Base-by-base conservation (phyloP, 306 rosid species). In the Vachellia collinsii region DNA sequence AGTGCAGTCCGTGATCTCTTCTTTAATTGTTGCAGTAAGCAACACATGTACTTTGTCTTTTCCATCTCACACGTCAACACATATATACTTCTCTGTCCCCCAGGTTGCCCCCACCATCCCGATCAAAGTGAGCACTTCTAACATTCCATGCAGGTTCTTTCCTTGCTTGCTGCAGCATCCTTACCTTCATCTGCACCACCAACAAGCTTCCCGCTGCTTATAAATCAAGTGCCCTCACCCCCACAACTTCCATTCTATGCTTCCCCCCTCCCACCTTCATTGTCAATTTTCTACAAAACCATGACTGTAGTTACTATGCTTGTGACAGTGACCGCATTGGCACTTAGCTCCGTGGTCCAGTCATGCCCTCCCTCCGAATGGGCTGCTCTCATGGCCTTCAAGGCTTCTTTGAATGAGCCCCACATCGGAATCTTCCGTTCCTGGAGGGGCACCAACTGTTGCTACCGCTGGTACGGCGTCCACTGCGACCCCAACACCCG, bases 361-460 rank as follows among this genome's bases (percentile, higher is more conserved):
- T 88, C 80, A 2, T 94, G 97, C 62, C 91, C 87, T 23, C 79
- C 94, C 0, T 84, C 94, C 0, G 97, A 94, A 76, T 80, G 92
- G 85, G 90, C 92, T 5, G 87, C 98, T 1, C 88, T 94, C 0
- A 78, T 91, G 78, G 80, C 89, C 14, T 80, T 94, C 83, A 94
- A 86, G 66, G 90, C 92, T 19, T 77, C 90, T 3, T 91, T 94
- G 29, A 68, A 79, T 5, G 93, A 92, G 76, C 85, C 97, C 0
- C 5, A 85, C 44, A 6, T 84, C 10, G 92, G 91, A n/a, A 85
- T 94, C 70, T 94, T 92, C 86, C 89, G 82, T 71, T 82, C 97
- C 0, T 94, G 98, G 98, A 85, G 89, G 9, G 97, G 98, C 58
- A 78, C 84, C 50, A 93, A 94, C 80, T 92, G 98, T 34, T 94